These are phyloP conservation scores for Aspergillus tubingensis DNA, from an alignment of 2,329 filamentous ascomycete genomes.

Conservation along the genomic window DNA sequence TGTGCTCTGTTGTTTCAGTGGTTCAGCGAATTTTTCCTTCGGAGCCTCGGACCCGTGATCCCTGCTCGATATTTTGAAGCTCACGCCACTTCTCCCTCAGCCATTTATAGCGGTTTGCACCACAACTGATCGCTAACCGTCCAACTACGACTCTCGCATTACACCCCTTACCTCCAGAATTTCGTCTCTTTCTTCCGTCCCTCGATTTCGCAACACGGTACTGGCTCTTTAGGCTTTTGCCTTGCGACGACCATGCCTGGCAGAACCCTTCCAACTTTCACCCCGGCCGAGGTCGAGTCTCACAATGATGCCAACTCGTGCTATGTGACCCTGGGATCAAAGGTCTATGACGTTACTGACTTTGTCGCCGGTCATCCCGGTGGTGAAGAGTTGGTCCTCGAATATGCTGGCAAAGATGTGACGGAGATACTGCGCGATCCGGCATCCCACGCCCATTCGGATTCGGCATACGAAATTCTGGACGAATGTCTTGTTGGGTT, in stretches of 20 bases:
- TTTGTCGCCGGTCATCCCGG: constrained; percentile 91
- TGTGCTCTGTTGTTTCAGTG: neutral
- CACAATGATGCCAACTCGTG: constrained; percentile 82
- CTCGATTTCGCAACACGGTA: neutral
- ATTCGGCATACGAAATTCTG: constrained; percentile 92
- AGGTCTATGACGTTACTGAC: constrained; percentile 92
- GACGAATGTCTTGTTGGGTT: constrained; percentile 86
- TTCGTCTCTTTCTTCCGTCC: constrained; percentile 1
- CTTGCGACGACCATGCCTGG: constrained; percentile 65
- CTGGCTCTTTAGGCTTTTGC: constrained; percentile 6
- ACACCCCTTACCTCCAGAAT: neutral
- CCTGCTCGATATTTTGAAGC: constrained; percentile 22
- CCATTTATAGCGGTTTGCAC: constrained; percentile 20
- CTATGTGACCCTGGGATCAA: constrained; percentile 86
- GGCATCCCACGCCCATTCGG: constrained; percentile 80
- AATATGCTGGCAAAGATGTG: constrained; percentile 88
- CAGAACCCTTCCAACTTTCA: constrained; percentile 79
- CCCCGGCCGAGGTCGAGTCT: constrained; percentile 74
- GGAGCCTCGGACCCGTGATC: constrained; percentile 23
- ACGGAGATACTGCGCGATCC: constrained; percentile 78
- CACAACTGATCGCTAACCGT: constrained; percentile 8
- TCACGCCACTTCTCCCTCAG: constrained; percentile 26
- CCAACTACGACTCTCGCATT: constrained; percentile 14
- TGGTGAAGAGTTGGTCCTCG: constrained; percentile 81
- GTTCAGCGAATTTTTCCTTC: constrained; percentile 17